Evolutionary conservation across 2,329 filamentous ascomycete species (phyloP).

Genomic region (Neopestalotiopsis clavispora): DNA sequence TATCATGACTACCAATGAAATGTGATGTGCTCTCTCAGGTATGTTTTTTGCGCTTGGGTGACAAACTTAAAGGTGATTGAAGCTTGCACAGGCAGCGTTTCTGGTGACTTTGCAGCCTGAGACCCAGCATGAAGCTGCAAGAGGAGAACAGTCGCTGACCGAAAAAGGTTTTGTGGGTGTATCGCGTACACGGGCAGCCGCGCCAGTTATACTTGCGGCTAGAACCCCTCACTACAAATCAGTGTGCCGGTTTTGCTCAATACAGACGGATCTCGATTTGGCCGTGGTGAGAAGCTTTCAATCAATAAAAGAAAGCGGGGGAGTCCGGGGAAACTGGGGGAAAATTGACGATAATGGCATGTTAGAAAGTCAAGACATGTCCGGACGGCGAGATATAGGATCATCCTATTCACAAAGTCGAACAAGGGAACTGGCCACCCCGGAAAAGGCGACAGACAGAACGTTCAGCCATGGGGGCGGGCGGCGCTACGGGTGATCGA

Average conservation of each 20-base stretch:
- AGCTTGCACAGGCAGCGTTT: neutral
- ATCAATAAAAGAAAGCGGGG: neutral
- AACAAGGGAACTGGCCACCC: neutral
- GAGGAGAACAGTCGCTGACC: neutral
- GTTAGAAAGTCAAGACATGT: neutral
- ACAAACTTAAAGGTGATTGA: neutral
- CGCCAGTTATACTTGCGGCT: neutral
- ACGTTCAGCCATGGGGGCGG: neutral
- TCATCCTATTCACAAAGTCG: neutral
- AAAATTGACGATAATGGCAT: neutral
- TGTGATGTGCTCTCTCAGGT: neutral
- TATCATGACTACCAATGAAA: neutral
- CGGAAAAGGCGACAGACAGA: neutral
- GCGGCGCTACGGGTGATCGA: constrained; percentile 7
- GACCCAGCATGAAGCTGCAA: neutral
- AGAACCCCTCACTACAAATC: neutral
- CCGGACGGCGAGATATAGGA: neutral
- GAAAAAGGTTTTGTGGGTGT: neutral
- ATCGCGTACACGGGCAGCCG: neutral
- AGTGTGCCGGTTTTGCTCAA: neutral
- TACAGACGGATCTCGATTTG: neutral
- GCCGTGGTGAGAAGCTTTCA: neutral
- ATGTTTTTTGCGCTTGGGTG: neutral
- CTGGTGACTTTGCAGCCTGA: neutral
- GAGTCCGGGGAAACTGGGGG: neutral